phyloP scores from a whole-genome alignment of 2,329 filamentous ascomycete species.

The Claviceps sp. region DNA sequence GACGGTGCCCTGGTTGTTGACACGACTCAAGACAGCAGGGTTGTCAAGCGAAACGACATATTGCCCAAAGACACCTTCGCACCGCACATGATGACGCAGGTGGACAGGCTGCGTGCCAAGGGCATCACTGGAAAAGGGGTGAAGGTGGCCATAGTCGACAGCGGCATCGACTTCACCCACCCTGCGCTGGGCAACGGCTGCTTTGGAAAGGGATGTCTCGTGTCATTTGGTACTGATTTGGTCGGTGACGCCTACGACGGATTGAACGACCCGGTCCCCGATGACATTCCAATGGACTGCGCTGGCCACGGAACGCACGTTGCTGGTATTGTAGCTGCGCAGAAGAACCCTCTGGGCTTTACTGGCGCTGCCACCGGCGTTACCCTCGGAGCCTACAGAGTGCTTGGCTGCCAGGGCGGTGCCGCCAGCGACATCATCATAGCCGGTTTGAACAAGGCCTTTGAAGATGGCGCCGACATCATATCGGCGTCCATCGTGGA shows the following conservation, averaged over 20 bases:
- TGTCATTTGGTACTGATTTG: constrained; percentile 30
- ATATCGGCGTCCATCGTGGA: constrained; percentile 10
- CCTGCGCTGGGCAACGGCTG: constrained; percentile 39
- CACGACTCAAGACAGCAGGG: too few species aligned
- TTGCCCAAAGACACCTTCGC: constrained; percentile 22
- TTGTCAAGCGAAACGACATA: constrained; percentile 6
- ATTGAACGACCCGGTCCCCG: constrained; percentile 17
- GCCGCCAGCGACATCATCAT: constrained; percentile 24
- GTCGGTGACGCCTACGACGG: constrained; percentile 23
- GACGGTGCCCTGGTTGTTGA: constrained; percentile 30
- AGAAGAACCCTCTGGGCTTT: constrained; percentile 21
- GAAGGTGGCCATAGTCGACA: constrained; percentile 40
- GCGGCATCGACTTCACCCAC: constrained; percentile 47
- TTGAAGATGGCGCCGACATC: constrained; percentile 24
- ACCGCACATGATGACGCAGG: constrained; percentile 42
- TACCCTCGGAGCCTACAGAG: constrained; percentile 25
- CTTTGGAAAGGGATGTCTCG: constrained; percentile 30
- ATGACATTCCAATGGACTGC: constrained; percentile 25
- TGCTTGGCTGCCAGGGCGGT: constrained; percentile 20
- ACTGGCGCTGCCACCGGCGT: constrained; percentile 26
- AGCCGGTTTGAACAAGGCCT: constrained; percentile 25
- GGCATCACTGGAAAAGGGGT: constrained; percentile 37
- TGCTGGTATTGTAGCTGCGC: constrained; percentile 31
- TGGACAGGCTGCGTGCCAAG: constrained; percentile 37
- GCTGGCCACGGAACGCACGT: constrained; percentile 31